phyloP scores from a whole-genome alignment of 345 rosid species.

The Chamaenerion angustifolium region DNA sequence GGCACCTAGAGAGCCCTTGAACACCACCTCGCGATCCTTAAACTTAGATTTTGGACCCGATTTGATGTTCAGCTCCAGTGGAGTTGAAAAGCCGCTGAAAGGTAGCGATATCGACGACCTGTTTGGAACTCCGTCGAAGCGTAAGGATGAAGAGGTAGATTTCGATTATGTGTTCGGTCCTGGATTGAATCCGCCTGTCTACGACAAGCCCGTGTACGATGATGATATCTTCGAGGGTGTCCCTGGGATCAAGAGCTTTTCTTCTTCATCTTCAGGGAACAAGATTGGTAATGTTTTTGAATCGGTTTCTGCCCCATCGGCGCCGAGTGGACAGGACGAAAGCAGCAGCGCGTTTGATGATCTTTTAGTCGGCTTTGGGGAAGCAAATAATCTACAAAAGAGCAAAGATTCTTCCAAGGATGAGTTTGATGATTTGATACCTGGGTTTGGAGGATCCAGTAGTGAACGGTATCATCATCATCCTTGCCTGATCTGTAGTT shows the following conservation, averaged over 20 bases:
- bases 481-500: neutral
- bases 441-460: conserved; percentile 31
- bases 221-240: conserved; percentile 32
- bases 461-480: conserved; percentile 6
- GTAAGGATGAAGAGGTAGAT: conserved; percentile 7
- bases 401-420: conserved; percentile 13
- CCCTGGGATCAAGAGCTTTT: conserved; percentile 25
- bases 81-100: conserved; percentile 3
- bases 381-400: conserved; percentile 14
- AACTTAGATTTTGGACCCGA: conserved; percentile 17
- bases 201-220: conserved; percentile 34
- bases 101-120: conserved; percentile 12
- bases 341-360: conserved; percentile 20
- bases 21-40: conserved; percentile 1
- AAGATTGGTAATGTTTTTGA: conserved; percentile 21
- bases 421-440: conserved; percentile 28
- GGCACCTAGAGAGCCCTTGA: conserved; percentile 11
- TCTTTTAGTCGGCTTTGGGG: conserved; percentile 22
- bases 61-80: conserved; percentile 14
- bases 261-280: conserved; percentile 13
- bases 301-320: conserved; percentile 9
- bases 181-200: conserved; percentile 24
- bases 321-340: neutral
- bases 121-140: conserved; percentile 19
- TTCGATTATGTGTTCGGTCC: conserved; percentile 21